Evolutionary conservation across 768 basidiomycete species (phyloP).

Genomic region (Lactifluus echinatus): DNA sequence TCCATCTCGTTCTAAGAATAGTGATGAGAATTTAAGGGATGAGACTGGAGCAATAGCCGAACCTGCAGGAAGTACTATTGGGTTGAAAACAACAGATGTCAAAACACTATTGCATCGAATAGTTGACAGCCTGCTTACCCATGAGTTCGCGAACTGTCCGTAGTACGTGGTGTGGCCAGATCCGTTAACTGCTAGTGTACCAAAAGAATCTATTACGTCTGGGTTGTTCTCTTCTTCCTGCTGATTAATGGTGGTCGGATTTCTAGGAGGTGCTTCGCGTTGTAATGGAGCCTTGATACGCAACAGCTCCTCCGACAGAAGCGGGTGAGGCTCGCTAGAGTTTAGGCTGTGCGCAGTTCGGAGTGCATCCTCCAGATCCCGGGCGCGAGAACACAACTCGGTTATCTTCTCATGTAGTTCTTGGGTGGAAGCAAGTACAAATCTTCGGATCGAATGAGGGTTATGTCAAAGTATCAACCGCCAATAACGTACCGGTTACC

Average conservation of each 20-base stretch:
- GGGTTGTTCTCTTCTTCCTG: slow-evolving; percentile 53
- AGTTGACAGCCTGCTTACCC: slow-evolving; percentile 38
- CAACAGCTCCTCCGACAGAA: slow-evolving; percentile 64
- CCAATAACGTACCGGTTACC: slow-evolving; percentile 56
- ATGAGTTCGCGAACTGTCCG: slow-evolving; percentile 69
- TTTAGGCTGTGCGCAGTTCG: slow-evolving; percentile 50
- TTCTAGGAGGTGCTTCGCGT: slow-evolving; percentile 36
- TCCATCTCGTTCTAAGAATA: slow-evolving; percentile 55
- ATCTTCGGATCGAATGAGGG: slow-evolving; percentile 34
- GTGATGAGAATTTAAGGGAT: slow-evolving; percentile 11
- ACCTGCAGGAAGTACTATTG: slow-evolving; percentile 69
- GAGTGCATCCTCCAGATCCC: slow-evolving; percentile 68
- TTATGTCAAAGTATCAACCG: neutral
- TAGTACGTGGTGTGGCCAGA: slow-evolving; percentile 70
- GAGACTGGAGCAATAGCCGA: slow-evolving; percentile 20
- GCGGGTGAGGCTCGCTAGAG: slow-evolving; percentile 52
- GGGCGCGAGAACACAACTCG: slow-evolving; percentile 62
- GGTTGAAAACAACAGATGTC: slow-evolving; percentile 13
- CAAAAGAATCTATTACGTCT: slow-evolving; percentile 73
- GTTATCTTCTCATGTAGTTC: slow-evolving; percentile 78
- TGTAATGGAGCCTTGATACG: slow-evolving; percentile 71
- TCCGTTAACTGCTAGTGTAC: slow-evolving; percentile 63
- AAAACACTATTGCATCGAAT: slow-evolving; percentile 3
- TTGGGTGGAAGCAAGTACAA: slow-evolving; percentile 71
- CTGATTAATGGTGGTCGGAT: slow-evolving; percentile 32